A percentile compares a stretch with the other conserved stretches of the same genome.
These are phyloP conservation scores for Kernera saxatilis DNA, from an alignment of 345 rosid species.

Conservation along the genomic window DNA sequence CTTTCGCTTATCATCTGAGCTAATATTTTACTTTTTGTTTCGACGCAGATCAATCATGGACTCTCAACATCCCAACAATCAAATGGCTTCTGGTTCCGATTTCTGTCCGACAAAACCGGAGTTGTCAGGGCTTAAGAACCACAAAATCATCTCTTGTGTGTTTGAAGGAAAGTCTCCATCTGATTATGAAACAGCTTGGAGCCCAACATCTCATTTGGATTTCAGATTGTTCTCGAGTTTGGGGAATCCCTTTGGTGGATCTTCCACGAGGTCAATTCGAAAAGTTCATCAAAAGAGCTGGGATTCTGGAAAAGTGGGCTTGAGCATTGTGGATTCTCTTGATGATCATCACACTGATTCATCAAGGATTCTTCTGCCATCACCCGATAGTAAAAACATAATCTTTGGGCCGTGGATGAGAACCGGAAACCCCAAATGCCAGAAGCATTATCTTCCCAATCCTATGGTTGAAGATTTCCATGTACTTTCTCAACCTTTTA, in stretches of 20 bases:
- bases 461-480: slow-evolving; percentile 51
- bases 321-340: slow-evolving; percentile 72
- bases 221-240: slow-evolving; percentile 50
- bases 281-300: slow-evolving; percentile 52
- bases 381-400: slow-evolving; percentile 43
- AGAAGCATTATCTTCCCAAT: slow-evolving; percentile 27
- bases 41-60: slow-evolving; percentile 38
- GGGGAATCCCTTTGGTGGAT: slow-evolving; percentile 38
- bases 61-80: slow-evolving; percentile 49
- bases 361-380: slow-evolving; percentile 12
- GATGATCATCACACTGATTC: slow-evolving; percentile 32
- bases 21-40: background rate
- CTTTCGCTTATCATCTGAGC: slow-evolving; percentile 7
- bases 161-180: slow-evolving; percentile 56
- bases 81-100: slow-evolving; percentile 33
- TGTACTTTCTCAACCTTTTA: slow-evolving; percentile 28
- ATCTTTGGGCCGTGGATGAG: slow-evolving; percentile 57
- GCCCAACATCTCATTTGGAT: slow-evolving; percentile 94
- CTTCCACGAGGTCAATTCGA: slow-evolving; percentile 22
- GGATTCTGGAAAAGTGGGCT: slow-evolving; percentile 75
- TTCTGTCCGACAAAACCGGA: slow-evolving; percentile 11
- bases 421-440: slow-evolving; percentile 31
- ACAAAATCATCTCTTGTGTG: slow-evolving; percentile 43
- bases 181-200: slow-evolving; percentile 65
- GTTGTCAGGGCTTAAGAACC: slow-evolving; percentile 27